Base-by-base conservation (phyloP, 2,329 filamentous ascomycete species). In the Pleoardoris graminearum region DNA sequence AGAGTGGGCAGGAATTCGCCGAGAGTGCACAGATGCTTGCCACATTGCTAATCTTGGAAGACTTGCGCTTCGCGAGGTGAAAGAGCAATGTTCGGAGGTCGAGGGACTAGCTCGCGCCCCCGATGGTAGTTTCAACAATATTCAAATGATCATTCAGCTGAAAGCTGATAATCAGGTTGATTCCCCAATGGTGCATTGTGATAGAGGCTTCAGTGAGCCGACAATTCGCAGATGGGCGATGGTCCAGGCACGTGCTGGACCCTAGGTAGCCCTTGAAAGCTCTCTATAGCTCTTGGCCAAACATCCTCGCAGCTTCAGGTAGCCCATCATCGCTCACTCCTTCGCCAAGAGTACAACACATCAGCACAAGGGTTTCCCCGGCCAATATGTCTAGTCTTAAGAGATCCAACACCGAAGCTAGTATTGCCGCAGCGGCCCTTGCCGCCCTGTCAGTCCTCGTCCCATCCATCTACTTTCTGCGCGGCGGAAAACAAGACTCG, bases 391-490 rank as follows among this genome's bases (percentile, higher is more conserved):
- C 56, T 14, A 48, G 60, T 27, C 48, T 63, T 21, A 32, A 42
- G 14, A 60, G 66, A 54, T 51, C 52, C 2, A 25, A 41, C 7
- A 54, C 55, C 19, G 58, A 66, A 29, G 45, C 64, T 29, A 57
- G 58, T 27, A 32, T 67, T 36, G 59, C 59, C 33, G 65, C 59
- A 14, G 56, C 50, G 17, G 35, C 57, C 3, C 55, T 67, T n/a
- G 57, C 62, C 21, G 49, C 56, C 7, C 19, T 66, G 25, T 50
- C 58, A 5, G 50, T 58, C 11, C 23, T 60, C 10, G 38, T 54
- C 8, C 61, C 63, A 29, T 32, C 55, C 8, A 19, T 59, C 33
- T 66, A 66, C 42, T 54, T 47, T 36, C 50, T 65, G 29, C 53
- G 46, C 23, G 32, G 56, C 48, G 37, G 45, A 2, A 51, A 51